Percentiles rank a stretch among this genome's conserved stretches.
phyloP scores from a whole-genome alignment of 2,329 filamentous ascomycete genomes.

The Colletotrichum euphorbiae region DNA sequence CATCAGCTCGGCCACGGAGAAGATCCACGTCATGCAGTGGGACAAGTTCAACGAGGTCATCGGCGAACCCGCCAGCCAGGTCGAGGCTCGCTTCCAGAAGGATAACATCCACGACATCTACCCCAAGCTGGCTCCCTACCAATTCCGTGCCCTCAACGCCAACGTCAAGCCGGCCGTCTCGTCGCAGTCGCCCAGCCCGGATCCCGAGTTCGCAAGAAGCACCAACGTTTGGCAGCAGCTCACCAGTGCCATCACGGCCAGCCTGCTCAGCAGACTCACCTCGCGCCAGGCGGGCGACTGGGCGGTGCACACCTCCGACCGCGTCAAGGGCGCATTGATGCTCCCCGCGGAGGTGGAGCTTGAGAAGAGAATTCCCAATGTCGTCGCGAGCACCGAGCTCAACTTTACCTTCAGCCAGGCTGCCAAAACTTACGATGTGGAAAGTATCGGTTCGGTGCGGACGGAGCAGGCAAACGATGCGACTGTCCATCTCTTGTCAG shows the following conservation, averaged over 20 bases:
- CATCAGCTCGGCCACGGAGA: slow-evolving; percentile 49
- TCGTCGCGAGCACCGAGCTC: slow-evolving; percentile 53
- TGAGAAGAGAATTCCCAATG: slow-evolving; percentile 51
- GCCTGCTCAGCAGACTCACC: slow-evolving; percentile 60
- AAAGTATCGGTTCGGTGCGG: slow-evolving; percentile 51
- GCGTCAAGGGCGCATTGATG: slow-evolving; percentile 56
- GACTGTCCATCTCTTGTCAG: slow-evolving; percentile 58
- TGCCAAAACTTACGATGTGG: slow-evolving; percentile 56
- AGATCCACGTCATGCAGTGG: slow-evolving; percentile 64
- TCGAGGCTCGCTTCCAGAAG: slow-evolving; percentile 59
- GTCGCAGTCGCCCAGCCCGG: slow-evolving; percentile 37
- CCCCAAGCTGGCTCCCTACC: slow-evolving; percentile 58
- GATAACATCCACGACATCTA: slow-evolving; percentile 54
- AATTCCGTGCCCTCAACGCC: slow-evolving; percentile 47
- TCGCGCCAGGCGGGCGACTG: slow-evolving; percentile 57
- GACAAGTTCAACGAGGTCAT: slow-evolving; percentile 67
- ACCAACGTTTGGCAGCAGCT: slow-evolving; percentile 63
- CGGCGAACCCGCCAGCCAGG: slow-evolving; percentile 56
- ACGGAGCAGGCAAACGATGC: slow-evolving; percentile 61
- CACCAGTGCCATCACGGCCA: slow-evolving; percentile 59
- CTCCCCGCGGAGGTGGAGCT: slow-evolving; percentile 55
- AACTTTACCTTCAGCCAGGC: slow-evolving; percentile 60
- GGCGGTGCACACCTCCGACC: slow-evolving; percentile 66
- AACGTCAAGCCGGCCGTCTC: slow-evolving; percentile 19
- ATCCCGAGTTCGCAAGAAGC: slow-evolving; percentile 43